Conservation (phyloP, 164 flowering plant genomes). For the Piper betle region DNA sequence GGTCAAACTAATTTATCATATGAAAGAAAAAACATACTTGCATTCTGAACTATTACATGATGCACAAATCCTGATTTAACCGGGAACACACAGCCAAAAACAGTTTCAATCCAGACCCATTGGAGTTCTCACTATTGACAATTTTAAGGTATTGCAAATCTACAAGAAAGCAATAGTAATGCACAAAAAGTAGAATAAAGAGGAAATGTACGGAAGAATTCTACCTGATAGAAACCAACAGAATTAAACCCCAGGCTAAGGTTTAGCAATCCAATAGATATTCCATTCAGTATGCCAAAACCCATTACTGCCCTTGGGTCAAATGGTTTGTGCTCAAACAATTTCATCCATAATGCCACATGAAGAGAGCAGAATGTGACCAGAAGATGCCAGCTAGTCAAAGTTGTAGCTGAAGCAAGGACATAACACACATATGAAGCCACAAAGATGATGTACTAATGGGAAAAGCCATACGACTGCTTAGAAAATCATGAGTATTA, state of each 20-base stretch:
- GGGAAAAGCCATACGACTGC: too few species aligned
- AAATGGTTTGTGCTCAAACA: conserved; percentile 88
- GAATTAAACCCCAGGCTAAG: conserved; percentile 93
- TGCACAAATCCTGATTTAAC: too few species aligned
- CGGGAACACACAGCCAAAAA: too few species aligned
- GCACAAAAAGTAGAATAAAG: background rate
- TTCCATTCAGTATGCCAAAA: conserved; percentile 84
- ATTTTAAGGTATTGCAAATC: too few species aligned
- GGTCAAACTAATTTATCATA: background rate
- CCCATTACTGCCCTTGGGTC: conserved; percentile 75
- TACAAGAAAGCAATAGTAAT: too few species aligned
- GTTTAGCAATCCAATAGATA: conserved; percentile 79
- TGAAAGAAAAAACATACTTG: background rate
- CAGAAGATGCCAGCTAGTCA: conserved; percentile 97
- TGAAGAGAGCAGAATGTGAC: conserved; percentile 95
- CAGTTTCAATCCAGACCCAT: too few species aligned
- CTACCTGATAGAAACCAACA: conserved; percentile 94
- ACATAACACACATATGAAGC: too few species aligned
- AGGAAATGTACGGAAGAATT: too few species aligned
- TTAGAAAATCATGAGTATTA: too few species aligned
- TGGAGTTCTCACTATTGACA: background rate
- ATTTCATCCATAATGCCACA: conserved; percentile 71
- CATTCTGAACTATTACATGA: too few species aligned
- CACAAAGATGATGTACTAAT: too few species aligned
- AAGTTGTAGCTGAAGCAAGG: conserved; percentile 59